These are phyloP conservation scores for Ophiostoma sp. DNA, from an alignment of 2,329 filamentous ascomycete species.

Conservation along the genomic window DNA sequence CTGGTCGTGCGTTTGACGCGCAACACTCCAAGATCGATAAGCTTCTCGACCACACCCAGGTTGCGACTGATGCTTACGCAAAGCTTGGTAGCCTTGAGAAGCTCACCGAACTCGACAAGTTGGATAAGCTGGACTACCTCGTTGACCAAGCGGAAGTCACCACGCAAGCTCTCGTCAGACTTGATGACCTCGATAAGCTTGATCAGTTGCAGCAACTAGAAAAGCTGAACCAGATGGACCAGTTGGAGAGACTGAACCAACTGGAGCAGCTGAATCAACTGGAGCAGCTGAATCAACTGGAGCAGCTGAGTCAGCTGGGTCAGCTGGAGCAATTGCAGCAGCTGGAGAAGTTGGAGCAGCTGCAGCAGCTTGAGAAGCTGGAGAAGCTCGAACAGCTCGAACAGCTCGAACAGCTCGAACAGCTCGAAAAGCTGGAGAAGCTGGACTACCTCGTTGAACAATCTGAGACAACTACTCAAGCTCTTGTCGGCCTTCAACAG, in stretches of 20 bases:
- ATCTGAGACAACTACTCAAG: background rate
- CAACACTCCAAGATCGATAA: slow-evolving; percentile 24
- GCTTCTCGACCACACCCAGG: slow-evolving; percentile 20
- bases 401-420: slow-evolving; percentile 40
- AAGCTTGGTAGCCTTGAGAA: slow-evolving; percentile 38
- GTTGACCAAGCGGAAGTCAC: slow-evolving; percentile 50
- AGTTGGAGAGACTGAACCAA: slow-evolving; percentile 37
- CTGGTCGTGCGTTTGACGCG: slow-evolving; percentile 24
- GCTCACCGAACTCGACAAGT: background rate
- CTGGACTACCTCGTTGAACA: slow-evolving; percentile 34
- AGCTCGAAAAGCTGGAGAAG: slow-evolving; percentile 48
- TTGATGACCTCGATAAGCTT: slow-evolving; percentile 29
- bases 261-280: slow-evolving; percentile 34
- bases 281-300: slow-evolving; percentile 44
- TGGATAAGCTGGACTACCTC: slow-evolving; percentile 43
- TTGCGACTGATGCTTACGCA: slow-evolving; percentile 13
- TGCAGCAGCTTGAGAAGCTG: slow-evolving; percentile 12
- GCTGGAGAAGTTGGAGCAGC: slow-evolving; percentile 34
- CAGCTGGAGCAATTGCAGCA: slow-evolving; percentile 38
- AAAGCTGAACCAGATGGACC: slow-evolving; percentile 13
- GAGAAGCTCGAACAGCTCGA: slow-evolving; percentile 40
- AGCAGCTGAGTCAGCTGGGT: slow-evolving; percentile 27
- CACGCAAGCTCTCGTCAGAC: background rate
- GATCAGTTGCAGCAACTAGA: slow-evolving; percentile 34
- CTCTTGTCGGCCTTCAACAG: background rate